Evolutionary conservation across 768 basidiomycete species (phyloP).

Genomic region (Psilocybe subaeruginosa): DNA sequence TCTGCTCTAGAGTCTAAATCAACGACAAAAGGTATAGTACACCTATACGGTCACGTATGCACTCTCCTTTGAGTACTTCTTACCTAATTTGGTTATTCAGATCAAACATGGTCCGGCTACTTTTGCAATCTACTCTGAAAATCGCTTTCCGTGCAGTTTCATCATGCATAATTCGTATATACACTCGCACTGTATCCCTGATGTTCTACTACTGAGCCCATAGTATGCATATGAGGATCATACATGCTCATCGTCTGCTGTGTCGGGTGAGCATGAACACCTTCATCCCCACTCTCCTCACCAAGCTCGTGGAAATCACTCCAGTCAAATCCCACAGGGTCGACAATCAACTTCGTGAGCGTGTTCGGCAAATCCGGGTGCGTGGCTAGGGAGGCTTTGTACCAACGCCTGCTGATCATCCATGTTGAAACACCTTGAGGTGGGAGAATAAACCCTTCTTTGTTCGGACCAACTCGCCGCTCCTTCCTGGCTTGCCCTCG

Average conservation of each 20-base stretch:
- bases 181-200: constrained; percentile 26
- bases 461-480: constrained; percentile 54
- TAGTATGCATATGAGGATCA: constrained; percentile 18
- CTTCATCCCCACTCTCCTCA: constrained; percentile 54
- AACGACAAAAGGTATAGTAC: not conserved
- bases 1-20: not conserved
- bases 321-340: constrained; percentile 56
- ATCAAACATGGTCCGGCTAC: not conserved
- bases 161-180: constrained; percentile 39
- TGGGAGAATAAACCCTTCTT: constrained; percentile 61
- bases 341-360: constrained; percentile 47
- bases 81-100: constrained; percentile 13
- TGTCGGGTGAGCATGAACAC: not conserved
- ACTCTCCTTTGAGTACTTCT: constrained; percentile 18
- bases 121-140: not conserved
- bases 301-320: constrained; percentile 51
- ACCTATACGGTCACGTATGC: too few relatives aligned
- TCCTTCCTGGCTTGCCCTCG: constrained; percentile 60
- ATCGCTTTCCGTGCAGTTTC: not conserved
- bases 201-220: constrained; percentile 19
- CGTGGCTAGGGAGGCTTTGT: constrained; percentile 38
- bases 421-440: constrained; percentile 67
- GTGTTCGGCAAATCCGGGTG: constrained; percentile 51
- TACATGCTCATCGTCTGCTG: constrained; percentile 11
- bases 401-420: constrained; percentile 80